phyloP scores from a whole-genome alignment of 345 rosid genomes.

The Pistacia atlantica region DNA sequence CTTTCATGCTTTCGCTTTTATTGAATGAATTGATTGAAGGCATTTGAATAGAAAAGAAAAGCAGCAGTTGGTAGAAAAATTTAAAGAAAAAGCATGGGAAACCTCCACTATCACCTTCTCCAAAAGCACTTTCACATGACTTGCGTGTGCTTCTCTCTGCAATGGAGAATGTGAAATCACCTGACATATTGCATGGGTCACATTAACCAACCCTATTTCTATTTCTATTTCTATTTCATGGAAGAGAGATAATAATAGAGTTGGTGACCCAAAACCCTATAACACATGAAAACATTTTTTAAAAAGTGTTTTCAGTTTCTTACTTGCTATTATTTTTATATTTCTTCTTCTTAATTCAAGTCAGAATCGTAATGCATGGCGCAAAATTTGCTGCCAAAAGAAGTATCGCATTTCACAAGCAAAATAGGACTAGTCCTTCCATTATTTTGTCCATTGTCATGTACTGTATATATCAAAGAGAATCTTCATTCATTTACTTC shows the following conservation, averaged over 20 bases:
- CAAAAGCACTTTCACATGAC: constrained; percentile 29
- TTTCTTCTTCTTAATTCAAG: neutral
- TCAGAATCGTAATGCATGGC: constrained; percentile 8
- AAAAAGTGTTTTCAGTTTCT: too few relatives aligned
- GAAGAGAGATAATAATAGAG: neutral
- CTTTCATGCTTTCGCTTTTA: neutral
- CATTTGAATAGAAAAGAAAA: too few relatives aligned
- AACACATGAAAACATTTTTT: neutral
- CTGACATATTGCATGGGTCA: constrained; percentile 34
- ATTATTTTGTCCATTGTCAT: neutral
- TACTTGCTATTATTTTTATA: neutral
- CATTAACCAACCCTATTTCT: constrained; percentile 19
- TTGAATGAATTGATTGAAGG: constrained; percentile 12
- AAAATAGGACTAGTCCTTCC: neutral
- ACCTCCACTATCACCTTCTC: neutral
- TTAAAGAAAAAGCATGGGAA: constrained; percentile 13
- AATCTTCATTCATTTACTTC: neutral
- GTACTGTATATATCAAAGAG: neutral
- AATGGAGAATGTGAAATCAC: constrained; percentile 20
- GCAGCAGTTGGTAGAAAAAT: neutral
- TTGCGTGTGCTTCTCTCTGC: constrained; percentile 24
- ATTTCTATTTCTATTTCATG: neutral
- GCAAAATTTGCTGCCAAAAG: constrained; percentile 28
- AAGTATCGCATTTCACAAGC: constrained; percentile 16
- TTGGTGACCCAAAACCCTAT: constrained; percentile 2